A percentile compares a stretch with the other conserved stretches of the same genome.
Conservation (phyloP, 2,329 filamentous ascomycete genomes). For the Cladosporium cucumerinum region DNA sequence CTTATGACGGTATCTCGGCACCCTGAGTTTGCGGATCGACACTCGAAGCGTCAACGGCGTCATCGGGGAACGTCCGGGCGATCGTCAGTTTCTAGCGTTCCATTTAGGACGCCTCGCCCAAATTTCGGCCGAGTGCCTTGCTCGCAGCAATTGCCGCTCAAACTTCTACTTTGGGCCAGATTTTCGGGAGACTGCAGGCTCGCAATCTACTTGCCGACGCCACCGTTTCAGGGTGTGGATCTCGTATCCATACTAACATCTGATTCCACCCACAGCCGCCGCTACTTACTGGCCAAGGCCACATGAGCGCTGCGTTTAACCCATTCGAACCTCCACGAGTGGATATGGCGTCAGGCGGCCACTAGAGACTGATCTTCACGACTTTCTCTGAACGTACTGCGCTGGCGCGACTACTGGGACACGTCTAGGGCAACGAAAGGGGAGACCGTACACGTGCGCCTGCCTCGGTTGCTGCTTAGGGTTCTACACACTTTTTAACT, state of each 20-base stretch:
- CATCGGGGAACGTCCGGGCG: neutral
- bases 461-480: neutral
- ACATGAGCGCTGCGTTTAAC: neutral
- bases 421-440: neutral
- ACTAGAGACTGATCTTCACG: neutral
- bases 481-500: neutral
- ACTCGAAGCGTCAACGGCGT: slow-evolving; percentile 8
- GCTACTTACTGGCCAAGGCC: neutral
- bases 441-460: neutral
- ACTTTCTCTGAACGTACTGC: neutral
- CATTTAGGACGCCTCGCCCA: neutral
- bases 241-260: neutral
- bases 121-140: slow-evolving; percentile 1
- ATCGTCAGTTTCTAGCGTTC: slow-evolving; percentile 5
- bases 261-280: neutral
- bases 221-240: slow-evolving; percentile 4
- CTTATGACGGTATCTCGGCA: slow-evolving; percentile 8
- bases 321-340: neutral
- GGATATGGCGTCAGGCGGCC: neutral
- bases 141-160: neutral
- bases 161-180: neutral
- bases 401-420: neutral
- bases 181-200: neutral
- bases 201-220: slow-evolving; percentile 14
- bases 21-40: slow-evolving; percentile 13